Evolutionary conservation across 306 rosid genomes (phyloP), one percentile per base, ranked within the genome.

Genomic region (Styphnolobium japonicum): DNA sequence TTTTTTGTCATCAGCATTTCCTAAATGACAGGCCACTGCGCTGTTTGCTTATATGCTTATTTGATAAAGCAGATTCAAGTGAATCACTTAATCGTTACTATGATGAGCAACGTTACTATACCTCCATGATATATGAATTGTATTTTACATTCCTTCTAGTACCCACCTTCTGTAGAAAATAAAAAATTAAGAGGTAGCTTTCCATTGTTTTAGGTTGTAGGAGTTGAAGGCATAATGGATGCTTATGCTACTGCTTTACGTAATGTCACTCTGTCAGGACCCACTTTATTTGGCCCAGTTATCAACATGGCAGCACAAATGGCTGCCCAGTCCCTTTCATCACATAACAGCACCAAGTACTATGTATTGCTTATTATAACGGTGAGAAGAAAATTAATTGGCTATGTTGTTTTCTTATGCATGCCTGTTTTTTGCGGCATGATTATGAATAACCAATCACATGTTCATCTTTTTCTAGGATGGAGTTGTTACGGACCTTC

Each of bases 401-500:
- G 15, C 14, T 36, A 60, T 56, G 22, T 19, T 73, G 70, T 73
- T 65, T 65, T 74, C 15, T 76, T 11, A 31, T 34, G 23, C 52
- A 23, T 34, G 34, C 25, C 55, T 31, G 21, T 53, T 36, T 11
- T 69, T 15, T 71, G 39, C 3, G 36, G 63, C 2, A 31, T 31
- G 21, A 33, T 63, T 18, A 10, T 40, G 53, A 51, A 34, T 58
- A 29, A 71, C 3, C 48, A 43, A 55, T 36, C 27, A 56, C 48
- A 42, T 53, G 55, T 19, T 12, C 73, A 19, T 76, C 10, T 67
- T 87, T 11, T 67, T 57, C 2, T 45, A 95, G 98, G 98, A 95
- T 83, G 99, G 99, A 71, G 87, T 93, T 46, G 89, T 95, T 48
- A 83, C 98, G 2, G 98, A 95, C 79, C 89, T 93, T 34, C 98